Base-by-base conservation (phyloP, 192 early-diverging fungal species). In the Podochytrium sp. region DNA sequence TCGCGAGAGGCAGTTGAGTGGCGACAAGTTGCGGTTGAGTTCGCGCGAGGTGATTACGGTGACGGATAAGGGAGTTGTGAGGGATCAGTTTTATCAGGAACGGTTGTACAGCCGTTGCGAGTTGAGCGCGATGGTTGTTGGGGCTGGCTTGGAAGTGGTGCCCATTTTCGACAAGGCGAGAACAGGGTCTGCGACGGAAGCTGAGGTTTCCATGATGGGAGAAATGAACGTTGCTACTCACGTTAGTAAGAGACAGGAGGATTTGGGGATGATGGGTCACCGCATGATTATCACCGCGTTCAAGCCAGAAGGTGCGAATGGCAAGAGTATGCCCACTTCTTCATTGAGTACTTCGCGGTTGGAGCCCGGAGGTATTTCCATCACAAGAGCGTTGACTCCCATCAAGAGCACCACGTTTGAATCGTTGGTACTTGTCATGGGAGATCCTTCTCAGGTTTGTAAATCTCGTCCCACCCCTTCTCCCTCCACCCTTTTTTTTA, bases 251-350 rank as follows among this genome's bases (percentile, higher is more conserved):
- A 76, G 89, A 10, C 76, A 85, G 33, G 83, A 90, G 57, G 89
- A 91, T 75, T 68, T 88, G 57, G 89, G 89, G 1, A 91, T 91
- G 88, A 90, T 90, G 87, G 88, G 82, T 41, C 85, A 88, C 56
- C 78, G 84, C 29, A 66, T 84, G 42, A 34, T 86, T 67, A 40
- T 85, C 5, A 79, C 43, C 23, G 81, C 76, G 3, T n/a, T 63
- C n/a, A 84, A 84, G 37, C 52, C 52, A 55, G 52, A 6, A 20
- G 7, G 23, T 27, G 30, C 12, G 7, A 55, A 55, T 6, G 16
- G 23, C 2, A 42, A 33, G 33, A 35, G 23, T 10, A 20, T 39
- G 38, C 20, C 16, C 41, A 23, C 56, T 58, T 58, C 60, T 62
- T 50, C n/a, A 37, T n/a, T n/a, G n/a, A n/a, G n/a, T n/a, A n/a